Percentiles rank a stretch among this genome's conserved stretches.
phyloP scores from a whole-genome alignment of 75 land plant species.

The Adiantum capillusveneris region DNA sequence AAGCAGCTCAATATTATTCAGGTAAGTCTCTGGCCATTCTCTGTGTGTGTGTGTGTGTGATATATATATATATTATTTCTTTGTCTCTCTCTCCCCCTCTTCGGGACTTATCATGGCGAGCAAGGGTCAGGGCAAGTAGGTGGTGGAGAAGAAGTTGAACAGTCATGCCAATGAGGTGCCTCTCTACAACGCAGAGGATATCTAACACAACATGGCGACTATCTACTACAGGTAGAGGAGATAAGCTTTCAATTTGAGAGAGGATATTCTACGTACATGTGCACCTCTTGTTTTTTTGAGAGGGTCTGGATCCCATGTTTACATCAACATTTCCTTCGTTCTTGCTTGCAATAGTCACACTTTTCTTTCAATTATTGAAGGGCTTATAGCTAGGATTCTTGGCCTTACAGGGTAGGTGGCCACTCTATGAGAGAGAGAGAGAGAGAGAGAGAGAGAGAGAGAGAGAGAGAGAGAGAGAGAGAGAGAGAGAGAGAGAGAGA shows the following conservation, averaged over 20 bases:
- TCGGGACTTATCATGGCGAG: no score
- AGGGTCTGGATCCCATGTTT: not conserved
- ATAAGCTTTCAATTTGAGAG: no score
- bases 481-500: no score
- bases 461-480: no score
- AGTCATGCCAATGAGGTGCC: constrained; percentile 35
- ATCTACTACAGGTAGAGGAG: constrained; percentile 57
- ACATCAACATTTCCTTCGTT: not conserved
- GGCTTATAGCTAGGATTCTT: constrained; percentile 84
- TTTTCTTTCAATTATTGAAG: constrained; percentile 85
- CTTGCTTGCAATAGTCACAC: constrained; percentile 58
- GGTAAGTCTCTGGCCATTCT: no score
- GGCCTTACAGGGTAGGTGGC: constrained; percentile 92
- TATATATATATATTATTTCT: no score
- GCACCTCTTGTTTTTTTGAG: not conserved
- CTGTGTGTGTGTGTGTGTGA: no score
- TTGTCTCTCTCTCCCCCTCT: no score
- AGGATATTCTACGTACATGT: not conserved
- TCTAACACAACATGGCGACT: constrained; percentile 70
- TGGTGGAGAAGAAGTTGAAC: constrained; percentile 34
- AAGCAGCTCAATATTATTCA: no score
- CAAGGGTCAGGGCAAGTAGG: not conserved
- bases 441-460: no score
- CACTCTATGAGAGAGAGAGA: no score
- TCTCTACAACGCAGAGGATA: constrained; percentile 60